These are phyloP conservation scores for Globisporangium splendens DNA, from an alignment of 352 stramenopile genomes.

Conservation along the genomic window DNA sequence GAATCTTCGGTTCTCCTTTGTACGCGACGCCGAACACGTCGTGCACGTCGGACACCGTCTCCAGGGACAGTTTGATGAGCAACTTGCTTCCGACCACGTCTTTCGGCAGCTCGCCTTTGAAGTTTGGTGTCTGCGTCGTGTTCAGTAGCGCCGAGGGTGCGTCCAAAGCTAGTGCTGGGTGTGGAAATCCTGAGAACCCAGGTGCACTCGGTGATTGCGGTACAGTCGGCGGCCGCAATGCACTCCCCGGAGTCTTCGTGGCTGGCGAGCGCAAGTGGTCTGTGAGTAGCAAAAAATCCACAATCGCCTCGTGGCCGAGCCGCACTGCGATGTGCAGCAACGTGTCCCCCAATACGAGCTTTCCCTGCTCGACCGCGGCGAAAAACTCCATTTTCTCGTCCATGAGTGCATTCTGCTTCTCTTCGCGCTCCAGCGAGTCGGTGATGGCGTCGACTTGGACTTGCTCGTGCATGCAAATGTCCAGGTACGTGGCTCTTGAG, in stretches of 20 bases:
- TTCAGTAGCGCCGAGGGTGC: constrained; percentile 17
- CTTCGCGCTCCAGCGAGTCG: constrained; percentile 59
- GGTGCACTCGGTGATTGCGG: constrained; percentile 3
- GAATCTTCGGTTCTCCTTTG: constrained; percentile 55
- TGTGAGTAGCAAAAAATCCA: constrained; percentile 64
- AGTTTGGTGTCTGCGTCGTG: constrained; percentile 55
- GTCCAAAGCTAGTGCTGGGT: not conserved
- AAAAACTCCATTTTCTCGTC: constrained; percentile 84
- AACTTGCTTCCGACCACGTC: constrained; percentile 35
- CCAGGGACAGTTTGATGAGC: constrained; percentile 44
- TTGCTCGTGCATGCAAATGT: constrained; percentile 67
- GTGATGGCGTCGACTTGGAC: constrained; percentile 46
- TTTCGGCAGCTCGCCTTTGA: constrained; percentile 51
- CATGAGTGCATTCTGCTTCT: constrained; percentile 36
- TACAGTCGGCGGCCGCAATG: not conserved
- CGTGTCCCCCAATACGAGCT: constrained; percentile 65
- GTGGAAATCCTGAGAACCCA: not conserved
- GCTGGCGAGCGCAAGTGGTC: constrained; percentile 23
- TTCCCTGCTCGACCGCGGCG: constrained; percentile 44
- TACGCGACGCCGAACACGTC: constrained; percentile 61
- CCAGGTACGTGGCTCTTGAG: constrained; percentile 71
- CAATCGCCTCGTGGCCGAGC: constrained; percentile 38
- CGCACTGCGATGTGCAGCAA: constrained; percentile 70
- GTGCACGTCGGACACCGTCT: constrained; percentile 54
- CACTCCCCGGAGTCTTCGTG: not conserved